Evolutionary conservation across 106 monocot genomes (phyloP).

Genomic region (Dendrobium chrysotoxum): DNA sequence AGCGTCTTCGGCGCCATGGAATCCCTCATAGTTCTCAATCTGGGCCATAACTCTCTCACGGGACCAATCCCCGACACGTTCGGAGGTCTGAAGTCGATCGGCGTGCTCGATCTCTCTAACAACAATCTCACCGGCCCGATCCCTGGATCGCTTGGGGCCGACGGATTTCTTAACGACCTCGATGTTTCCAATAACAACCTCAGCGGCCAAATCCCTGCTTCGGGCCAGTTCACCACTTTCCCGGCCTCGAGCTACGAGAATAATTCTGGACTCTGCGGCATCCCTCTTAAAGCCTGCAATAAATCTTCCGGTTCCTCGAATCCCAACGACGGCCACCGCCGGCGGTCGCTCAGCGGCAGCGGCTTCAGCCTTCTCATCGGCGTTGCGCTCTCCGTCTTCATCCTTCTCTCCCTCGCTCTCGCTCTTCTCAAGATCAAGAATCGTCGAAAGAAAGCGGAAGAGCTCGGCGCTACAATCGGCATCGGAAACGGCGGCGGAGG

Average conservation of each 20-base stretch:
- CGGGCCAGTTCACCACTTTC: constrained; percentile 75
- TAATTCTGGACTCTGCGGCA: constrained; percentile 73
- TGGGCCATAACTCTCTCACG: constrained; percentile 62
- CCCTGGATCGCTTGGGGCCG: constrained; percentile 33
- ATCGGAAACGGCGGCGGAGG: not conserved
- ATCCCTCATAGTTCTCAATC: constrained; percentile 51
- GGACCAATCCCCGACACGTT: constrained; percentile 60
- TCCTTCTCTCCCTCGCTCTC: constrained; percentile 20
- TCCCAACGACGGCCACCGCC: not conserved
- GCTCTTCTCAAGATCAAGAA: constrained; percentile 43
- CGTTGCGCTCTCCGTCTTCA: constrained; percentile 38
- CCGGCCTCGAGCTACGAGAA: constrained; percentile 49
- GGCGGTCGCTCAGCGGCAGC: constrained; percentile 4
- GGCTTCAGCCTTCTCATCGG: constrained; percentile 47
- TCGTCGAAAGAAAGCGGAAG: constrained; percentile 20
- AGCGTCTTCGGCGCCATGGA: constrained; percentile 46
- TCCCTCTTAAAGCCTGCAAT: constrained; percentile 50
- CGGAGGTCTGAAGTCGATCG: constrained; percentile 26
- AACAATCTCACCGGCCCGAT: constrained; percentile 62
- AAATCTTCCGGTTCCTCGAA: not conserved
- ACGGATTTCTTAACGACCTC: constrained; percentile 49
- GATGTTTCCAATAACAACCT: constrained; percentile 86
- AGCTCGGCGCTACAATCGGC: not conserved
- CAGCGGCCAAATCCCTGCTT: constrained; percentile 52
- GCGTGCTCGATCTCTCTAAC: constrained; percentile 58